These are phyloP conservation scores for Paralagenidium karlingii DNA, from an alignment of 352 stramenopile species.

Conservation along the genomic window DNA sequence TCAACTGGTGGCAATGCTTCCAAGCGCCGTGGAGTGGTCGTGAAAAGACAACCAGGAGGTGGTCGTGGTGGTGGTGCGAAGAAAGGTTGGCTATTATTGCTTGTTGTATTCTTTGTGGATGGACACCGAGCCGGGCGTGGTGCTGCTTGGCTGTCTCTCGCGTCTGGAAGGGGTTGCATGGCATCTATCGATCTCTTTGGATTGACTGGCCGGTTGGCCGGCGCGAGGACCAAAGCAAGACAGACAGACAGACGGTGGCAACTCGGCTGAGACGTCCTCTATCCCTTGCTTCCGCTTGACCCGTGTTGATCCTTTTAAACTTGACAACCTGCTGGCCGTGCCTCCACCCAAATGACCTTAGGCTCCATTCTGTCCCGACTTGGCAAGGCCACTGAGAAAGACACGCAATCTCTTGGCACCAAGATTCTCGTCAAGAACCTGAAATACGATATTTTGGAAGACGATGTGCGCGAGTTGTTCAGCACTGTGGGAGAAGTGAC, in stretches of 20 bases:
- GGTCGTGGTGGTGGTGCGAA: too few relatives aligned
- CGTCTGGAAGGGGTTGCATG: too few relatives aligned
- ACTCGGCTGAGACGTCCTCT: neutral
- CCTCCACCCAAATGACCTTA: conserved; percentile 1
- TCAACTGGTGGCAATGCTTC: conserved; percentile 9
- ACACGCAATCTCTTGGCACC: conserved; percentile 20
- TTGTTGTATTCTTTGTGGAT: too few relatives aligned
- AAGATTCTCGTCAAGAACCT: conserved; percentile 80
- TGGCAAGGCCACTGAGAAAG: conserved; percentile 17
- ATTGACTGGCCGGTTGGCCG: neutral
- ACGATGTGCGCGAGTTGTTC: conserved; percentile 73
- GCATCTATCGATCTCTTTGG: too few relatives aligned
- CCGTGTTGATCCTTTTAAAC: neutral
- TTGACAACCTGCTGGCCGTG: neutral
- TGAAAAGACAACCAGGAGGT: conserved; percentile 33
- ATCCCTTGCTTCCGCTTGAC: neutral
- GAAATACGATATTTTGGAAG: conserved; percentile 74
- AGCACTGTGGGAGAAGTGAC: conserved; percentile 58
- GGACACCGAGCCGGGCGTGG: too few relatives aligned
- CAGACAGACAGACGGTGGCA: neutral
- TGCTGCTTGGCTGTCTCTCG: too few relatives aligned
- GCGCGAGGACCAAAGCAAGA: too few relatives aligned
- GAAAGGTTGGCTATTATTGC: conserved; percentile 28
- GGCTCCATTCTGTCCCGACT: conserved; percentile 60
- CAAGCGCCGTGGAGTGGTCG: conserved; percentile 39